Evolutionary conservation across 768 basidiomycete species (phyloP), one percentile per base, ranked within the genome.

Genomic region (Boletellus sp.): DNA sequence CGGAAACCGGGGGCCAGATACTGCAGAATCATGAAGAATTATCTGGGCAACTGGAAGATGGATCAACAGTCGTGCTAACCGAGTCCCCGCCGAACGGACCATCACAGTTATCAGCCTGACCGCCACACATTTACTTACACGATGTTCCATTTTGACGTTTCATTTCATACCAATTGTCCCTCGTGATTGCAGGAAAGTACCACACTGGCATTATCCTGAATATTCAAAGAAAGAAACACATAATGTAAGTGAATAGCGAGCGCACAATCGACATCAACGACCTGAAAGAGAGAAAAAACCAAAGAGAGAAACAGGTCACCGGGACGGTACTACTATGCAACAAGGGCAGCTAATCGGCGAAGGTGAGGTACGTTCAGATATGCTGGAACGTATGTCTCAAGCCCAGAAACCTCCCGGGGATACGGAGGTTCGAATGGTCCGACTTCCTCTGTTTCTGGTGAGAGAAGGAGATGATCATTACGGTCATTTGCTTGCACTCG

Each of bases 391-490:
- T 94, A 98, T 26, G 95, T 97, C 76, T 98, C 96, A 59, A 99
- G 73, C 19, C 93, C 95, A 2, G 89, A 89, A 37, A 98, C 94
- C 62, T 98, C 94, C 50, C 96, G 84, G 19, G 94, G 90, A 47
- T 94, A 77, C 2, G 96, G 94, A 40, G 94, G 75, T 66, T 98
- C 94, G 65, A 92, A 97, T 44, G 92, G 87, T 23, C 93, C 92
- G 19, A 96, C 95, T 72, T 98, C 96, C 64, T 98, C 96, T 37
- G 89, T 91, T 69, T 98, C 96, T 24, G 95, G 94, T 26, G 92
- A 84, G 45, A 99, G 84, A 51, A 99, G 82, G 17, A 99, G 78
- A 66, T 98, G 95, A 68, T 99, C 96, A 65, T 92, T 94, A 61
- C 93, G 86, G 72, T 98, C 96, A 68, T 95, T 92, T 42, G 94